Conservation (phyloP, 2,329 filamentous ascomycete species). For the Fusarium begoniae region DNA sequence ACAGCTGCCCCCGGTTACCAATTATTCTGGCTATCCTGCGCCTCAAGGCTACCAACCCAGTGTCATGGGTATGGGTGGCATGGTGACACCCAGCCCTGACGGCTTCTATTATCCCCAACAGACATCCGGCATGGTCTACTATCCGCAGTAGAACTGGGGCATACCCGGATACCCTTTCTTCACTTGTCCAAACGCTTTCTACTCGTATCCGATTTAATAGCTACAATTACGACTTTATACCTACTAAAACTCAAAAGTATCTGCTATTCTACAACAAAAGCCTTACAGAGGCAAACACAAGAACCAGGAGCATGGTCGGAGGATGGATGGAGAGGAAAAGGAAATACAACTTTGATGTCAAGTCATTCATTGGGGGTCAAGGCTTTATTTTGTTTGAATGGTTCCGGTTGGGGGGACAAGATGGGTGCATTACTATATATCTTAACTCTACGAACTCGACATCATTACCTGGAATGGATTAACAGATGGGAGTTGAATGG, state of each 20-base stretch:
- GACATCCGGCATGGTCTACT: conserved; percentile 67
- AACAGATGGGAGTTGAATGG: conserved; percentile 27
- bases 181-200: conserved; percentile 38
- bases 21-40: conserved; percentile 59
- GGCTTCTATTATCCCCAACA: conserved; percentile 76
- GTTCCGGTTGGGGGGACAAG: conserved; percentile 7
- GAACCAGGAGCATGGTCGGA: neutral
- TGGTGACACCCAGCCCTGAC: conserved; percentile 76
- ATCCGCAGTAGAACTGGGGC: conserved; percentile 61
- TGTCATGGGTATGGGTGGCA: conserved; percentile 77
- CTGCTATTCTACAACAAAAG: conserved; percentile 33
- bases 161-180: conserved; percentile 29
- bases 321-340: neutral
- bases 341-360: neutral
- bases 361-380: conserved; percentile 4
- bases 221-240: conserved; percentile 40
- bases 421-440: conserved; percentile 28
- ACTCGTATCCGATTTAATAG: conserved; percentile 47
- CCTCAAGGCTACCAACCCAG: conserved; percentile 64
- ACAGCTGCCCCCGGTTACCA: conserved; percentile 68
- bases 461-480: conserved; percentile 35
- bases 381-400: conserved; percentile 22
- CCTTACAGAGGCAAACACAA: conserved; percentile 7
- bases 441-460: conserved; percentile 22
- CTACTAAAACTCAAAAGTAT: conserved; percentile 41